Evolutionary conservation across 164 flowering plant genomes (phyloP).

Genomic region (Vitis labrusca): DNA sequence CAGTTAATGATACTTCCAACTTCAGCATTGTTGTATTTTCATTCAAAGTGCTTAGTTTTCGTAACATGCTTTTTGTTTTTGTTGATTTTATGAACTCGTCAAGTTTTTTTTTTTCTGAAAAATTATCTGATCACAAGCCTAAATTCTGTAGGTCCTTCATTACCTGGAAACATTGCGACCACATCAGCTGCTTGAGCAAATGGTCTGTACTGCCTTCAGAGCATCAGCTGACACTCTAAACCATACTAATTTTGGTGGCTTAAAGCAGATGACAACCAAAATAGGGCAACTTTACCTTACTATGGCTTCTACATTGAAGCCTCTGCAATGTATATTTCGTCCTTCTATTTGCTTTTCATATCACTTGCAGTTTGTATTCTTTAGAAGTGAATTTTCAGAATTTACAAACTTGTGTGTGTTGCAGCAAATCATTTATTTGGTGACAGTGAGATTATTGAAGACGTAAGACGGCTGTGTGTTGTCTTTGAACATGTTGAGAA

Average conservation of each 20-base stretch:
- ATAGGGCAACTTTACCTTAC: slow-evolving; percentile 77
- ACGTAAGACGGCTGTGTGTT: slow-evolving; percentile 52
- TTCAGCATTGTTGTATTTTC: no score
- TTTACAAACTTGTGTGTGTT: not conserved
- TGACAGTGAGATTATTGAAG: slow-evolving; percentile 50
- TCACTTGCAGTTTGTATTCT: not conserved
- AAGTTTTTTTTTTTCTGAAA: no score
- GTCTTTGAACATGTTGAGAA: slow-evolving; percentile 82
- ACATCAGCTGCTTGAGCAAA: slow-evolving; percentile 86
- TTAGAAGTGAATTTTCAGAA: not conserved
- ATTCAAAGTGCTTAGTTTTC: no score
- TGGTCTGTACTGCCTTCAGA: slow-evolving; percentile 91
- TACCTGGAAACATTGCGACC: slow-evolving; percentile 90
- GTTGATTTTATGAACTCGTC: no score
- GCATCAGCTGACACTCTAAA: slow-evolving; percentile 79
- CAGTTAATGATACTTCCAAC: no score
- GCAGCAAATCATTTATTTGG: slow-evolving; percentile 36
- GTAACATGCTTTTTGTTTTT: no score
- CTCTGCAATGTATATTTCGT: slow-evolving; percentile 57
- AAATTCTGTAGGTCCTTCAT: slow-evolving; percentile 67
- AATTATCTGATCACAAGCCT: not conserved
- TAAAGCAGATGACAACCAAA: slow-evolving; percentile 68
- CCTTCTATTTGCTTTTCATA: slow-evolving; percentile 8
- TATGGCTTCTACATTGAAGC: slow-evolving; percentile 61
- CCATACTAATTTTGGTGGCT: slow-evolving; percentile 66